Evolutionary conservation across 352 stramenopile genomes (phyloP), one percentile per base, ranked within the genome.

Genomic region (Pythium periplocum): DNA sequence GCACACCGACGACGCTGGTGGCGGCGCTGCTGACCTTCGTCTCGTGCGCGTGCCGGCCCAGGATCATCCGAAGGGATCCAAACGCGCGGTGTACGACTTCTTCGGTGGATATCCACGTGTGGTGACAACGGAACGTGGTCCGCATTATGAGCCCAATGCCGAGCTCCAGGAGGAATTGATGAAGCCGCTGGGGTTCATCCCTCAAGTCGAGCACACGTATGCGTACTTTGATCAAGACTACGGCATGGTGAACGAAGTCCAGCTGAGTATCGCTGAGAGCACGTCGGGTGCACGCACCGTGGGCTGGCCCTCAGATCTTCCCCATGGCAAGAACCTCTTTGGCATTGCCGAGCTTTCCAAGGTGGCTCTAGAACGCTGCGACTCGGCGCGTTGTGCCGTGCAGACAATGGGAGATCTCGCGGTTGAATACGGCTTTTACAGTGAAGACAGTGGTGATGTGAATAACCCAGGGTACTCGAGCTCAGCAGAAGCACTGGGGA

Each of bases 141-240:
- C 55, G 7, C 66, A 74, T 12, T 94, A 87, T 56, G 61, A 61
- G 39, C 46, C 66, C 8, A 60, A 60, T 40, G 51, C 55, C n/a
- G 54, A 56, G 5, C 17, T 26, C 17, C 53, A 44, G 38, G 57
- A 83, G 43, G 7, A 46, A 17, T 45, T 69, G 26, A 63, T 59
- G 48, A 53, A 62, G 43, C 72, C 84, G 4, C 61, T 95, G 45
- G 78, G 83, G 3, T 83, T 71, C 38, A 89, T 95, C 43, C 75
- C 79, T 12, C 71, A 97, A 68, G 78, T 96, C 34, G 48, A 61
- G 5, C 74, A 91, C 62, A 97, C 89, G 9, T 97, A 86, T 62
- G 85, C 79, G 2, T 95, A 95, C 66, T 82, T 94, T 55, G 89
- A 97, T 59, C 86, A 91, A 48, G 73, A 83, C 61, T 83, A 97